Base-by-base conservation (phyloP, 192 early-diverging fungal genomes). In the Phlyctochytrium planicorne region DNA sequence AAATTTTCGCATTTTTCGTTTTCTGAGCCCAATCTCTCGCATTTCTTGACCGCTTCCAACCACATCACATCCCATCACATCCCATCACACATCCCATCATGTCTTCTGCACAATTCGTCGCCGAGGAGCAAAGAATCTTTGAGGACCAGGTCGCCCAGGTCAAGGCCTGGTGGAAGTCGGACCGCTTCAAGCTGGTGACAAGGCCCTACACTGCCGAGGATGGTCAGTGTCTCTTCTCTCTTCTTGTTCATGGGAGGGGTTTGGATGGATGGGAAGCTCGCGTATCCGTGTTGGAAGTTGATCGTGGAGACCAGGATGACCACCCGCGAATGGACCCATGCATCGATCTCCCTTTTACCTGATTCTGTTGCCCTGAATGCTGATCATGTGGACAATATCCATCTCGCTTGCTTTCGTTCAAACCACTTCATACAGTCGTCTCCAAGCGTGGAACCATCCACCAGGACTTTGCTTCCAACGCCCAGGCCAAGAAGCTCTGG, bases 401-500 rank as follows among this genome's bases (percentile, higher is more conserved):
- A n/a, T n/a, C n/a, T n/a, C n/a, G n/a, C n/a, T n/a, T n/a, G n/a
- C n/a, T n/a, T n/a, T n/a, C n/a, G n/a, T 0, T 60, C 55, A 30
- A 60, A 69, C 67, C 3, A 35, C 23, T 34, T 32, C 4, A 29
- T 32, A 1, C 85, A 73, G 90, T 98, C 50, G 94, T 91, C 35
- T 78, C 83, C 59, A 98, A 98, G 84, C 88, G 96, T 55, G 94
- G 96, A 65, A 90, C 78, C 25, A 70, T 98, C 56, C 63, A 77
- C 30, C 82, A 82, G 27, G 70, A 84, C 3, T 97, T 92, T 67
- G 82, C 90, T 29, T 96, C 96, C 25, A 87, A 95, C 75, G 71
- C 70, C 55, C 90, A 92, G 82, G 94, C 94, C 50, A 96, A 96
- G 78, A 98, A 98, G 83, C 83, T 94, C 36, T 98, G 93, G 93